Percentiles rank a stretch among this genome's conserved stretches.
Evolutionary conservation across 495 filamentous ascomycete species (phyloP).

Genomic region (Podospora comata): DNA sequence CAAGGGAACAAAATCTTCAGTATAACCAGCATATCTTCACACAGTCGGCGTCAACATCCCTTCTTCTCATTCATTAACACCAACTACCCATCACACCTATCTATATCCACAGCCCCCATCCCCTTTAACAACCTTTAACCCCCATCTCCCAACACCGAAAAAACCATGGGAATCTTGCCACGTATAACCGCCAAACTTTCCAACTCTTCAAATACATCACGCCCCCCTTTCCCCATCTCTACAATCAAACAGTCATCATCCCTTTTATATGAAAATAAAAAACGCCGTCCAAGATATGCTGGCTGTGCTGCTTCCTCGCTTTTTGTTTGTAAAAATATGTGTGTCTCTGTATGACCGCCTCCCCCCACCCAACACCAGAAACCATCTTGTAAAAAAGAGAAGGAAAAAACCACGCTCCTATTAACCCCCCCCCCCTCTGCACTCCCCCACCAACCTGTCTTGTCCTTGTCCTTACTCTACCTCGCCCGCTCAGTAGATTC

Average conservation of each 20-base stretch:
- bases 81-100: neutral
- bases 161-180: neutral
- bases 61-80: neutral
- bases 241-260: neutral
- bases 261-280: neutral
- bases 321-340: neutral
- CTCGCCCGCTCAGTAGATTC: slow-evolving; percentile 57
- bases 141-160: neutral
- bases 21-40: neutral
- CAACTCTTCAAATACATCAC: neutral
- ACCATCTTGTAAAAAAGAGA: neutral
- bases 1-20: neutral
- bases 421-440: neutral
- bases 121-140: neutral
- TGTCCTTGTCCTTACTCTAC: neutral
- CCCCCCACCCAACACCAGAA: neutral
- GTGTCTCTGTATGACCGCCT: neutral
- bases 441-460: neutral
- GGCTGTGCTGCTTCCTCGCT: neutral
- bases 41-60: neutral
- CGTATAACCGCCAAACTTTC: neutral
- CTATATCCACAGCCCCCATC: neutral
- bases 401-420: neutral
- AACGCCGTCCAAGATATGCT: neutral
- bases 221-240: neutral